Conservation (phyloP, 306 rosid genomes). For the Quercus wislizeni region DNA sequence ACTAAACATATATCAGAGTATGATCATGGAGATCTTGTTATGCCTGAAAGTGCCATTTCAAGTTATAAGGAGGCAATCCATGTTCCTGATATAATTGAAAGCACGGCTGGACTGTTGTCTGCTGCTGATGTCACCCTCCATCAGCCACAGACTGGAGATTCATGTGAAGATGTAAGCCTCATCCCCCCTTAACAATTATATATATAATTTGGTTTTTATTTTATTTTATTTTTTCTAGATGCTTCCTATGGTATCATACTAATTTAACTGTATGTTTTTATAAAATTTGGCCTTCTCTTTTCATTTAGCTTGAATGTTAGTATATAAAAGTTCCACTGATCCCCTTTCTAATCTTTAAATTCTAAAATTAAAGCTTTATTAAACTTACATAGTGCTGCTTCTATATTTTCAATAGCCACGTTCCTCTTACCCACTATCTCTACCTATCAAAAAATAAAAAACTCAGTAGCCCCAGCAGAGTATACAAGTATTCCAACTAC, state of each 20-base stretch:
- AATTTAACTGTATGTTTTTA: constrained; percentile 6
- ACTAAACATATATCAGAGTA: constrained; percentile 47
- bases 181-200: constrained; percentile 12
- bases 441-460: no score
- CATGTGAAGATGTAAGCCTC: constrained; percentile 70
- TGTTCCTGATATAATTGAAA: constrained; percentile 82
- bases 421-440: no score
- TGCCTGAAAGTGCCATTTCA: constrained; percentile 68
- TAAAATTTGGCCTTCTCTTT: neutral
- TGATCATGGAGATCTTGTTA: constrained; percentile 59
- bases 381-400: neutral
- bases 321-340: neutral
- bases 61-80: constrained; percentile 65
- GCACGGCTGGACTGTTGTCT: constrained; percentile 71
- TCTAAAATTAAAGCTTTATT: neutral
- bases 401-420: no score
- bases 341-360: neutral
- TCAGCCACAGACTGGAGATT: constrained; percentile 60
- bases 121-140: constrained; percentile 63
- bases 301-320: neutral
- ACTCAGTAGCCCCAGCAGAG: neutral
- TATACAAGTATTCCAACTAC: neutral
- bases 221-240: neutral
- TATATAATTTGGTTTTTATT: neutral
- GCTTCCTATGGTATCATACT: constrained; percentile 1